A percentile compares a stretch with the other conserved stretches of the same genome.
phyloP scores from a whole-genome alignment of 164 flowering plant species.

The Aristolochia contorta region DNA sequence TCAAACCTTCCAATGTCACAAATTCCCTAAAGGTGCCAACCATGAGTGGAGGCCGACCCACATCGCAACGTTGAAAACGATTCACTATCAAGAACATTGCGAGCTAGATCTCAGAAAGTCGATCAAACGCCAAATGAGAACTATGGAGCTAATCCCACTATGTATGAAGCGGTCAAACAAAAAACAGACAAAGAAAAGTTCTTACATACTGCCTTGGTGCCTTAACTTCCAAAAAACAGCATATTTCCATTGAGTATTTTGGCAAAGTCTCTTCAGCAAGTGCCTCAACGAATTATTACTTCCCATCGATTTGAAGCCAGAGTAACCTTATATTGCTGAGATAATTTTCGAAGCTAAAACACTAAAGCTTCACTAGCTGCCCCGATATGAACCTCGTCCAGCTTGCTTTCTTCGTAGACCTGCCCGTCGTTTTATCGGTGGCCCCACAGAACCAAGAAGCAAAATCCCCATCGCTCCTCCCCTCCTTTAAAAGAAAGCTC shows the following conservation, averaged over 20 bases:
- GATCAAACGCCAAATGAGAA: no score
- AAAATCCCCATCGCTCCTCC: conserved; percentile 27
- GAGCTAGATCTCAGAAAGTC: no score
- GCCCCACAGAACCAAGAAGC: conserved; percentile 41
- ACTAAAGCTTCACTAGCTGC: conserved; percentile 43
- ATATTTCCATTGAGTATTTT: conserved; percentile 60
- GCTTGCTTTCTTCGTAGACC: conserved; percentile 74
- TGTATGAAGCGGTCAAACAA: not conserved
- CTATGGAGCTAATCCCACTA: no score
- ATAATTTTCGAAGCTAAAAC: not conserved
- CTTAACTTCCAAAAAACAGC: conserved; percentile 83
- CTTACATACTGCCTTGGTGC: conserved; percentile 47
- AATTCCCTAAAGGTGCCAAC: no score
- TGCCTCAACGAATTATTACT: conserved; percentile 31
- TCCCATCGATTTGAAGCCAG: conserved; percentile 27
- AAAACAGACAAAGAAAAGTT: conserved; percentile 5
- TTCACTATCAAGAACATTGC: no score
- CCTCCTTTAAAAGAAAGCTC: not conserved
- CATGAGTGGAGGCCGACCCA: no score
- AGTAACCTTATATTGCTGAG: not conserved
- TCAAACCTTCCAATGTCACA: no score
- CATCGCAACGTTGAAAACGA: no score
- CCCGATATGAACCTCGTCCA: conserved; percentile 76
- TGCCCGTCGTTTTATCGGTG: conserved; percentile 61
- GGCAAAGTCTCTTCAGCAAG: conserved; percentile 56